phyloP scores from a whole-genome alignment of 495 filamentous ascomycete genomes.

The Penicillium macrosclerotiorum region DNA sequence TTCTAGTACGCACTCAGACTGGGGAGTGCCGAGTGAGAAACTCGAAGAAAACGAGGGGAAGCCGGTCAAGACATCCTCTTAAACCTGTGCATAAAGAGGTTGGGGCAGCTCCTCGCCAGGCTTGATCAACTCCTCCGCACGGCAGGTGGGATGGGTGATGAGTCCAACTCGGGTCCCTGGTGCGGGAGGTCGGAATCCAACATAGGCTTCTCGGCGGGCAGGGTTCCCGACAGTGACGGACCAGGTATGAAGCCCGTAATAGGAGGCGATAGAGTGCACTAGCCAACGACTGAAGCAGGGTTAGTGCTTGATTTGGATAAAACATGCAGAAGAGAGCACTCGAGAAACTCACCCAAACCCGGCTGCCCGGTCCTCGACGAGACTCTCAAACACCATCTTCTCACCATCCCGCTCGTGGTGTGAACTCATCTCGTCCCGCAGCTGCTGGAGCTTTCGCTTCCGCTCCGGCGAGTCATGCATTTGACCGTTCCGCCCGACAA shows the following conservation, averaged over 20 bases:
- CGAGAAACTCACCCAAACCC: conserved; percentile 76
- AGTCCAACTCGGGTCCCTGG: conserved; percentile 27
- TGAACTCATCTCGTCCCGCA: conserved; percentile 40
- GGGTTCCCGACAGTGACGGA: conserved; percentile 75
- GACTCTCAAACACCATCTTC: conserved; percentile 76
- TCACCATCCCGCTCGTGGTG: conserved; percentile 54
- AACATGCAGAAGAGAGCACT: not conserved
- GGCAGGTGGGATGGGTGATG: conserved; percentile 27
- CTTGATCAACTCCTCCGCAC: conserved; percentile 29
- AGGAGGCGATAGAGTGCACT: conserved; percentile 86
- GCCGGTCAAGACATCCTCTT: conserved; percentile 1
- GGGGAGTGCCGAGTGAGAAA: no score
- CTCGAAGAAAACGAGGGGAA: no score
- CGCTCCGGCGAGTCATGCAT: conserved; percentile 62
- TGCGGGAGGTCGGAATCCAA: conserved; percentile 60
- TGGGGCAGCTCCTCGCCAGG: conserved; percentile 52
- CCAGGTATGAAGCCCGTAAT: conserved; percentile 88
- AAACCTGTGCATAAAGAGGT: conserved; percentile 63
- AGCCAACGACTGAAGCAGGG: conserved; percentile 71
- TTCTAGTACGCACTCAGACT: no score
- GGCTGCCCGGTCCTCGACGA: conserved; percentile 69
- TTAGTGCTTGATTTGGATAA: conserved; percentile 7
- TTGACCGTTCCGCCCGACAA: conserved; percentile 74
- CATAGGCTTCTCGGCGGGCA: conserved; percentile 79
- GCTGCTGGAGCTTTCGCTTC: conserved; percentile 28